Base-by-base conservation (phyloP, 495 filamentous ascomycete species). In the Talaromyces nanjingensis region DNA sequence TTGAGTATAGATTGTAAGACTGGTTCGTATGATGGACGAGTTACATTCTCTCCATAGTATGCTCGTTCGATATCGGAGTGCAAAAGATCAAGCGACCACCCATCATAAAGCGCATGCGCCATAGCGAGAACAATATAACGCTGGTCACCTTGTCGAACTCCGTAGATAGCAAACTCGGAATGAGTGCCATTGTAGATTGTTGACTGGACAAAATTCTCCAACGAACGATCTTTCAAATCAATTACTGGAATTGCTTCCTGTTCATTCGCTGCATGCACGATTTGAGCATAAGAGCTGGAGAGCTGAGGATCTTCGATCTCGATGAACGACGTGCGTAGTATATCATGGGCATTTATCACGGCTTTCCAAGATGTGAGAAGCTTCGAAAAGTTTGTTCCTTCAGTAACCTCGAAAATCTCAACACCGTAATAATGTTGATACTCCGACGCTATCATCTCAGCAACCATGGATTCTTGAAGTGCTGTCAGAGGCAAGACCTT, bases 401-500 rank as follows among this genome's bases (percentile, higher is more conserved):
- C 68, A 14, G 73, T 65, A 1, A 96, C 65, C 59, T 84, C 79
- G 20, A 92, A 73, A 29, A 90, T 77, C 64, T 93, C 89, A 63
- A 92, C 88, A 65, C 91, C 93, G 77, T 91, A 93, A 69, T 96
- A 96, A 66, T 85, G 77, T 25, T 77, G 74, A 66, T 87, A 92
- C 7, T 79, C 77, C 1, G 90, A 92, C 4, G 79, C 74, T 20
- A 87, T 49, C 86, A 93, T 93, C 64, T 91, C 88, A 0, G 84
- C 84, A 34, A 93, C 78, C 86, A 96, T 92, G n/a, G 83, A 85
- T 70, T 96, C 91, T 71, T 96, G 91, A 4, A 93, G 79, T 22
- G 91, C 88, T 0, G 91, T 93, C 6, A 86, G 78, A 6, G 91
- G 91, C 14, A 89, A 74, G 24, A 93, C 72, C 12, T 77, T 68